Evolutionary conservation across 2,329 filamentous ascomycete species (phyloP).

Genomic region (Neurospora crassa): DNA sequence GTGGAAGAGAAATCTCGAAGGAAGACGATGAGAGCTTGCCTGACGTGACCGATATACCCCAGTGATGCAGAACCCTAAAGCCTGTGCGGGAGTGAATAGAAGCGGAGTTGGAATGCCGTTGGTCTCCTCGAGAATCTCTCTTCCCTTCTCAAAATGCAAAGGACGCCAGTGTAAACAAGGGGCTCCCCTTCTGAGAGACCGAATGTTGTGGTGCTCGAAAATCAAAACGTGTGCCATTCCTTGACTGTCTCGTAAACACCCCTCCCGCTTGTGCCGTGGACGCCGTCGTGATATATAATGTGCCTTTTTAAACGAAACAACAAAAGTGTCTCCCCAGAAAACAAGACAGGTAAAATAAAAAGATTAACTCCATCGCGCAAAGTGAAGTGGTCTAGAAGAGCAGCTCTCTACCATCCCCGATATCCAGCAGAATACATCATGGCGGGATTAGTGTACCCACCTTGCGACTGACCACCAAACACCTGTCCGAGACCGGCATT

Average conservation of each 20-base stretch:
- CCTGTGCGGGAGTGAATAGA: slow-evolving; percentile 4
- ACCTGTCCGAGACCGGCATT: slow-evolving; percentile 81
- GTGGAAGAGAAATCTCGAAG: slow-evolving; percentile 35
- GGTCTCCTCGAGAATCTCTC: background rate
- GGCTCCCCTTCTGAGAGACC: slow-evolving; percentile 7
- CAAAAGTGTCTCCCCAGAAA: slow-evolving; percentile 11
- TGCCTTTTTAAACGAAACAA: slow-evolving; percentile 12
- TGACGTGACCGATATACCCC: slow-evolving; percentile 37
- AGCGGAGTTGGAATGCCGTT: background rate
- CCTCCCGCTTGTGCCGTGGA: slow-evolving; percentile 10
- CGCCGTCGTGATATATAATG: slow-evolving; percentile 19
- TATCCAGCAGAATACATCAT: slow-evolving; percentile 74
- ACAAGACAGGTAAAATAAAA: slow-evolving; percentile 15
- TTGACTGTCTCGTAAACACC: slow-evolving; percentile 7
- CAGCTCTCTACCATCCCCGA: slow-evolving; percentile 51
- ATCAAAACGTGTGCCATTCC: slow-evolving; percentile 9
- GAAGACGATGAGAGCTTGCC: slow-evolving; percentile 66
- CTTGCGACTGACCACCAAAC: slow-evolving; percentile 82
- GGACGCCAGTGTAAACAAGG: slow-evolving; percentile 16
- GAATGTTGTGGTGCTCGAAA: slow-evolving; percentile 15
- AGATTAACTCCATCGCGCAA: slow-evolving; percentile 10
- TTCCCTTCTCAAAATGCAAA: slow-evolving; percentile 15
- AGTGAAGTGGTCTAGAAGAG: slow-evolving; percentile 3
- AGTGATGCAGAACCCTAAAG: slow-evolving; percentile 20
- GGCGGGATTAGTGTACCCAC: slow-evolving; percentile 76